These are phyloP conservation scores for Microdochium trichocladiopsis DNA, from an alignment of 2,329 filamentous ascomycete species.

Conservation along the genomic window DNA sequence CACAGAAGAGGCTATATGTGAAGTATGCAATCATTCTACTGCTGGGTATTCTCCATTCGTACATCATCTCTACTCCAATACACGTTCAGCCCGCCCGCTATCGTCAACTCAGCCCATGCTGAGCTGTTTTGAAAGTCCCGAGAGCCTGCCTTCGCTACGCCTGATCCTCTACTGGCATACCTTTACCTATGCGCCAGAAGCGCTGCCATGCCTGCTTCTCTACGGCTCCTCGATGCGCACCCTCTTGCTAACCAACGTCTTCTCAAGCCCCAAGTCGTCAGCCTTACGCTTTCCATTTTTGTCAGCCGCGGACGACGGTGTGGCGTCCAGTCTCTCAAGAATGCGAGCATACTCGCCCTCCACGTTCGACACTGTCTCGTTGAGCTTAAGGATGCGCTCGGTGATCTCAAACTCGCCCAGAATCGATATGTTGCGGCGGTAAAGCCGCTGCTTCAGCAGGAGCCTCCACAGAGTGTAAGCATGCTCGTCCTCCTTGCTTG, in stretches of 20 bases:
- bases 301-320: constrained; percentile 7
- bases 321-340: constrained; percentile 28
- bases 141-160: too few relatives aligned
- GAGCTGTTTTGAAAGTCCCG: too few relatives aligned
- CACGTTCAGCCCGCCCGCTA: too few relatives aligned
- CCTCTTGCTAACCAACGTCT: constrained; percentile 34
- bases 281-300: constrained; percentile 40
- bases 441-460: constrained; percentile 70
- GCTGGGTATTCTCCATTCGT: too few relatives aligned
- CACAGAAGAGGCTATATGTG: too few relatives aligned
- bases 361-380: constrained; percentile 60
- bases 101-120: too few relatives aligned
- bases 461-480: constrained; percentile 66
- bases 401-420: constrained; percentile 61
- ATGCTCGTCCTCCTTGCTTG: constrained; percentile 47
- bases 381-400: constrained; percentile 66
- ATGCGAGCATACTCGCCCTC: constrained; percentile 67
- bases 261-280: constrained; percentile 15
- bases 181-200: too few relatives aligned
- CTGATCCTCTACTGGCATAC: too few relatives aligned
- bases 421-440: constrained; percentile 65
- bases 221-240: constrained; percentile 26
- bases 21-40: too few relatives aligned
- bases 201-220: too few relatives aligned
- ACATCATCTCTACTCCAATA: too few relatives aligned